phyloP scores from a whole-genome alignment of 352 stramenopile genomes.

The Pythium monospermum region DNA sequence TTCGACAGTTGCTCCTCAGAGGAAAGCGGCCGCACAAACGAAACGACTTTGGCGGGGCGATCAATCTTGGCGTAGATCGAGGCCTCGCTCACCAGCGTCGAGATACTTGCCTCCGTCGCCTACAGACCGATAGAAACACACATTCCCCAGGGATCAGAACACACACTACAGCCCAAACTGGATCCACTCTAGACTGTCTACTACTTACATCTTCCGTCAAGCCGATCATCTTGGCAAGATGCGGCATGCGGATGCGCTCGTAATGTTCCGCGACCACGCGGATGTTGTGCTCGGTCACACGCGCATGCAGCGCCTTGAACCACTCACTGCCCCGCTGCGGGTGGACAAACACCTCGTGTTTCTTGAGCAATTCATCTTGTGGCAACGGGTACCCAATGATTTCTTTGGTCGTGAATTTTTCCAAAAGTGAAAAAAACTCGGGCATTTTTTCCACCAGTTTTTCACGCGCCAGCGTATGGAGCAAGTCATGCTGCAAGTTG shows the following conservation, averaged over 20 bases:
- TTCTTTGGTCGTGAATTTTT: constrained; percentile 95
- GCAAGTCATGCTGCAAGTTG: constrained; percentile 74
- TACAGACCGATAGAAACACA: constrained; percentile 15
- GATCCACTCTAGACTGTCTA: not conserved
- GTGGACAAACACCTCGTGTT: constrained; percentile 82
- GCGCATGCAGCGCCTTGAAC: constrained; percentile 86
- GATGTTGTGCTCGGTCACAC: constrained; percentile 98
- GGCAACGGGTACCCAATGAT: constrained; percentile 94
- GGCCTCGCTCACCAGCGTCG: constrained; percentile 90
- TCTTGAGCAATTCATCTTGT: constrained; percentile 81
- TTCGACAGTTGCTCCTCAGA: constrained; percentile 93
- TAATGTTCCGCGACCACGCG: constrained; percentile 94
- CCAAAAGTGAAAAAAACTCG: constrained; percentile 54
- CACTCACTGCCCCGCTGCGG: constrained; percentile 71
- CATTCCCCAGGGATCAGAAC: no score
- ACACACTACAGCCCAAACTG: not conserved
- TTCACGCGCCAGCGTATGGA: constrained; percentile 59
- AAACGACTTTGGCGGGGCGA: constrained; percentile 94
- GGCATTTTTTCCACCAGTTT: constrained; percentile 63
- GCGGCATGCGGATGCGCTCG: constrained; percentile 89
- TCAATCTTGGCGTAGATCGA: constrained; percentile 97
- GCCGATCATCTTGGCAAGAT: constrained; percentile 93
- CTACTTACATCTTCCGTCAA: constrained; percentile 82
- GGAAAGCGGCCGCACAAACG: constrained; percentile 88
- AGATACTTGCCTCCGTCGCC: constrained; percentile 75